A percentile compares a stretch with the other conserved stretches of the same genome.
Conservation (phyloP, 1,284 basidiomycete genomes). For the Ganoderma meredithae region DNA sequence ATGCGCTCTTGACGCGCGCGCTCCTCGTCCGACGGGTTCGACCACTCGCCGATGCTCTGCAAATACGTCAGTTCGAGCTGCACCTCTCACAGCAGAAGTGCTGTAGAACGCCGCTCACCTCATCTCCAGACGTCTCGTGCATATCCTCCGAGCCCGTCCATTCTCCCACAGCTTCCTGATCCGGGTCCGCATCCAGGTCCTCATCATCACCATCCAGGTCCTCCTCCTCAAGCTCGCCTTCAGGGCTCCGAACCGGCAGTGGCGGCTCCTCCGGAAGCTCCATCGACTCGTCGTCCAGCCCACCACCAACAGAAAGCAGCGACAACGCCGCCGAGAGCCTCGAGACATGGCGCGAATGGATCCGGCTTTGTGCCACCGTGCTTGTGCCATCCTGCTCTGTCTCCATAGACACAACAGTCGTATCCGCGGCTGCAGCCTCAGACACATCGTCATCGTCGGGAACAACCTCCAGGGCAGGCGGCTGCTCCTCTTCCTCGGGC, state of each 20-base stretch:
- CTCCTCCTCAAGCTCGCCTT: slow-evolving; percentile 37
- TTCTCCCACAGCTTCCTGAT: slow-evolving; percentile 64
- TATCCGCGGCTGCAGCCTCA: slow-evolving; percentile 45
- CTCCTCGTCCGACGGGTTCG: slow-evolving; percentile 89
- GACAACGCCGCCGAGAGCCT: slow-evolving; percentile 71
- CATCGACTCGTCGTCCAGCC: slow-evolving; percentile 29
- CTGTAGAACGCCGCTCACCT: slow-evolving; percentile 49
- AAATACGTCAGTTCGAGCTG: slow-evolving; percentile 8
- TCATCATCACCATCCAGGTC: slow-evolving; percentile 45
- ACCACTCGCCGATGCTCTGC: slow-evolving; percentile 85
- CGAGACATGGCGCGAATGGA: slow-evolving; percentile 77
- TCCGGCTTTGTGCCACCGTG: slow-evolving; percentile 56
- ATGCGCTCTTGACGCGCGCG: slow-evolving; percentile 71
- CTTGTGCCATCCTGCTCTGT: slow-evolving; percentile 49
- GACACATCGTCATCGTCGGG: slow-evolving; percentile 40
- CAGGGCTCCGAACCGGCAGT: slow-evolving; percentile 27
- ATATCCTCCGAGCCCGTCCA: slow-evolving; percentile 85
- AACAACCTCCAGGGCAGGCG: slow-evolving; percentile 39
- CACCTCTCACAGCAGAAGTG: slow-evolving; percentile 10
- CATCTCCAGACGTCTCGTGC: slow-evolving; percentile 65
- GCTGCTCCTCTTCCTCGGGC: slow-evolving; percentile 48
- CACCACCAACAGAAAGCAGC: slow-evolving; percentile 65
- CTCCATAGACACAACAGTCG: slow-evolving; percentile 36
- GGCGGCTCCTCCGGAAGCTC: slow-evolving; percentile 28
- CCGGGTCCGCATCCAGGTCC: slow-evolving; percentile 32